Evolutionary conservation across 2,329 filamentous ascomycete species (phyloP).

Genomic region (Pseudogymnoascus sp.): DNA sequence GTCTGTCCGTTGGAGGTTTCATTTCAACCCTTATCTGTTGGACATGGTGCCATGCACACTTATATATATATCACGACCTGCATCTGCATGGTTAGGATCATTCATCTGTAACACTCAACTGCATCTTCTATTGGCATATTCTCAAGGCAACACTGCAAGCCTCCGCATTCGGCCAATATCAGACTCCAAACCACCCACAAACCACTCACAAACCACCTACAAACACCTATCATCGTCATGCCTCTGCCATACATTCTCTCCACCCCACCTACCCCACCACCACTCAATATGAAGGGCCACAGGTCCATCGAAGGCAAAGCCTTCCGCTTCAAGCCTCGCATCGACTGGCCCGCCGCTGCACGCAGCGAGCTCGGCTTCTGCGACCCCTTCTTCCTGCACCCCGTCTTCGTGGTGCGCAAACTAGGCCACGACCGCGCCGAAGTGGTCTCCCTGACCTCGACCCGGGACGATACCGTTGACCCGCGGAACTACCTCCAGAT

Average conservation of each 20-base stretch:
- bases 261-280: not conserved
- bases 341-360: not conserved
- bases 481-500: constrained; percentile 4
- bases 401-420: not conserved
- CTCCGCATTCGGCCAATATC: not conserved
- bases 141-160: not conserved
- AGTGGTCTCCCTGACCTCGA: not conserved
- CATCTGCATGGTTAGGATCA: constrained; percentile 3
- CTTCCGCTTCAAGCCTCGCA: not conserved
- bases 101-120: constrained; percentile 2
- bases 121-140: not conserved
- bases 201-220: not conserved
- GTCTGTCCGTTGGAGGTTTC: not conserved
- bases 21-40: not conserved
- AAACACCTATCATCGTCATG: not conserved
- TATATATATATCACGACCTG: not conserved
- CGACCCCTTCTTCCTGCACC: not conserved
- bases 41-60: not conserved
- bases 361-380: not conserved
- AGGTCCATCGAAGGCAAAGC: not conserved
- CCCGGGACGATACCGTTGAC: not conserved
- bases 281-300: constrained; percentile 2
- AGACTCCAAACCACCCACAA: no score
- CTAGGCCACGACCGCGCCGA: not conserved
- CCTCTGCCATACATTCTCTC: not conserved